Evolutionary conservation across 768 basidiomycete genomes (phyloP).

Genomic region (Tricholoma matsutake): DNA sequence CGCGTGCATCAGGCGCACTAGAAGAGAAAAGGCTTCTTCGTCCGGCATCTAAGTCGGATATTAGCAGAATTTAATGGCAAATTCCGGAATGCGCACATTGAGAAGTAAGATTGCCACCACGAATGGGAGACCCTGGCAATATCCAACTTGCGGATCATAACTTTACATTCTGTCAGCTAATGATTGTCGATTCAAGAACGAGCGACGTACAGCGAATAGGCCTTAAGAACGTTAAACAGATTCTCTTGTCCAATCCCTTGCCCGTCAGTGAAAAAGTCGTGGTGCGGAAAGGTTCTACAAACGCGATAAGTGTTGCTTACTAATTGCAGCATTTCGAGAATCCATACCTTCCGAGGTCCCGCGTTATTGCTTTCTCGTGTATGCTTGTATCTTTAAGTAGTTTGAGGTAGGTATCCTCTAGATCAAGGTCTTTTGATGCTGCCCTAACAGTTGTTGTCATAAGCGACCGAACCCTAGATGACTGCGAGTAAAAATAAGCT

Average conservation of each 20-base stretch:
- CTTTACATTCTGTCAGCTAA: constrained; percentile 31
- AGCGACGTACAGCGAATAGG: constrained; percentile 80
- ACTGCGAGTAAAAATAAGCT: constrained; percentile 13
- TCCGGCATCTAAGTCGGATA: constrained; percentile 83
- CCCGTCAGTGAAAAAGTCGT: constrained; percentile 92
- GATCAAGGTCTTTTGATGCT: constrained; percentile 85
- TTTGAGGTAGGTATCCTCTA: constrained; percentile 80
- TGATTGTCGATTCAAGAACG: neutral
- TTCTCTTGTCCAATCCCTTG: constrained; percentile 97
- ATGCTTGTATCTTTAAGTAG: constrained; percentile 80
- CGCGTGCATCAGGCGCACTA: constrained; percentile 93
- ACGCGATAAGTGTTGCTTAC: constrained; percentile 6
- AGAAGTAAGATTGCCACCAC: constrained; percentile 91
- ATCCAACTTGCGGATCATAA: constrained; percentile 92
- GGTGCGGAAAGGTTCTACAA: constrained; percentile 89
- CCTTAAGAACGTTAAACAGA: constrained; percentile 95
- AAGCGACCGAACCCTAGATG: constrained; percentile 9
- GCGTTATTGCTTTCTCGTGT: constrained; percentile 91
- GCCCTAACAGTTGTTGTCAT: constrained; percentile 49
- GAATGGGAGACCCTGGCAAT: constrained; percentile 96
- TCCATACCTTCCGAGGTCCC: constrained; percentile 81
- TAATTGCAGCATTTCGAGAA: constrained; percentile 9
- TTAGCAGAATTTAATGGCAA: constrained; percentile 7
- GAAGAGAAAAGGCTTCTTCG: constrained; percentile 95
- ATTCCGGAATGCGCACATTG: constrained; percentile 54